A percentile compares a stretch with the other conserved stretches of the same genome.
phyloP scores from a whole-genome alignment of 1,284 basidiomycete genomes.

The Ustilago crameri region DNA sequence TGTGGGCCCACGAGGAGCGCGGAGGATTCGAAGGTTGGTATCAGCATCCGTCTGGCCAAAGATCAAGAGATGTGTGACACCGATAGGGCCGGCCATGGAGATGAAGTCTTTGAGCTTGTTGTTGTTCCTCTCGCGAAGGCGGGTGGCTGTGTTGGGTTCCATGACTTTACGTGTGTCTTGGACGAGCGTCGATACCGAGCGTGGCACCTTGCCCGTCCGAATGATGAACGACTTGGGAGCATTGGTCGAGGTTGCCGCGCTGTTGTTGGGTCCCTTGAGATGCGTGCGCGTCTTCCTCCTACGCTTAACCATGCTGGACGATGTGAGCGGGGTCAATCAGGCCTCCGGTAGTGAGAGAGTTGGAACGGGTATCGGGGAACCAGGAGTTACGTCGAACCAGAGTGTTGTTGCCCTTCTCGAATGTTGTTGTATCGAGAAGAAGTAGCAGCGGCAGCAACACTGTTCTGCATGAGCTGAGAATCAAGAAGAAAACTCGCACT shows the following conservation, averaged over 20 bases:
- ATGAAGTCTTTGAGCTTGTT: conserved; percentile 96
- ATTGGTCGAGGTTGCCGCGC: conserved; percentile 37
- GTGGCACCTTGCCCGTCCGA: conserved; percentile 91
- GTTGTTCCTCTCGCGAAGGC: conserved; percentile 84
- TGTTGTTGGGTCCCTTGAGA: conserved; percentile 62
- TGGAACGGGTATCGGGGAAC: not conserved
- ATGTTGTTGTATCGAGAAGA: not conserved
- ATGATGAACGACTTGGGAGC: conserved; percentile 79
- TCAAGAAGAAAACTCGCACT: conserved; percentile 23
- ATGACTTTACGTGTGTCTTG: conserved; percentile 92
- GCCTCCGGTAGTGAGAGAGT: not conserved
- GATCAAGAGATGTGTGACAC: conserved; percentile 91
- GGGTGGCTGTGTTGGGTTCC: conserved; percentile 96
- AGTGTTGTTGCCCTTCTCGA: too few species aligned
- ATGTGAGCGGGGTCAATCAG: not conserved
- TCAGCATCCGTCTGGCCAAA: conserved; percentile 76
- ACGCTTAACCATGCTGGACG: conserved; percentile 36
- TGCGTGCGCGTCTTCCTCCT: conserved; percentile 66
- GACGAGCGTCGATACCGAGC: conserved; percentile 86
- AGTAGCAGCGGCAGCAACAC: not conserved
- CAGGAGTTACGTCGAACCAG: too few species aligned
- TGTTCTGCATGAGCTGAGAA: conserved; percentile 5
- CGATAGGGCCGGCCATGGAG: conserved; percentile 87
- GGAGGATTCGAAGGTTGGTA: conserved; percentile 81
- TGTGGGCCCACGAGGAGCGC: conserved; percentile 91